A percentile compares a stretch with the other conserved stretches of the same genome.
Conservation (phyloP, 2,329 filamentous ascomycete genomes). For the Eutypella sp. region DNA sequence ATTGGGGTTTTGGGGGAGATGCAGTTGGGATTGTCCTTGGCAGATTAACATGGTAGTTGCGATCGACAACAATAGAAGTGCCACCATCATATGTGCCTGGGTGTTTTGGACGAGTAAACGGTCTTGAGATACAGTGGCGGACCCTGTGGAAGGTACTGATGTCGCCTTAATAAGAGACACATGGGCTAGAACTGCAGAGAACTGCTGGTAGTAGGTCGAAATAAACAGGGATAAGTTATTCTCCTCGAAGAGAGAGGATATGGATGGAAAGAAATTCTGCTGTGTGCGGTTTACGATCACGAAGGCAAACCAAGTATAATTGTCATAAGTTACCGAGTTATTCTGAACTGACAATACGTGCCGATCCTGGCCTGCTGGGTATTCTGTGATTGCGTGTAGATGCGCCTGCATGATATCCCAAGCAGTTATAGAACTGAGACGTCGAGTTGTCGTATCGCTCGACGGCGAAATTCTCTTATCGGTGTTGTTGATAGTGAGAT, state of each 20-base stretch:
- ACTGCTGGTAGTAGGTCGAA: conserved; percentile 23
- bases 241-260: neutral
- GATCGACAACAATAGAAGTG: too few species aligned
- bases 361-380: conserved; percentile 24
- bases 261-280: neutral
- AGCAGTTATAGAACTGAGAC: neutral
- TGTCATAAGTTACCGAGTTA: too few species aligned
- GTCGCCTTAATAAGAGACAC: conserved; percentile 28
- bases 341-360: neutral
- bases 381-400: conserved; percentile 28
- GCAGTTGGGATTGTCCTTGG: too few species aligned
- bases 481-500: neutral
- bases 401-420: conserved; percentile 12
- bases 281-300: neutral
- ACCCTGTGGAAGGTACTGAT: conserved; percentile 18
- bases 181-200: conserved; percentile 15
- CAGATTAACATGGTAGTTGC: too few species aligned
- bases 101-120: too few species aligned
- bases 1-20: too few species aligned
- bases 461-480: neutral
- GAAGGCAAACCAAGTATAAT: neutral
- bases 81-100: too few species aligned
- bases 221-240: conserved; percentile 16
- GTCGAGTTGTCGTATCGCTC: neutral
- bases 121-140: too few species aligned